Evolutionary conservation across 768 basidiomycete species (phyloP).

Genomic region (Agrocybe pediades): DNA sequence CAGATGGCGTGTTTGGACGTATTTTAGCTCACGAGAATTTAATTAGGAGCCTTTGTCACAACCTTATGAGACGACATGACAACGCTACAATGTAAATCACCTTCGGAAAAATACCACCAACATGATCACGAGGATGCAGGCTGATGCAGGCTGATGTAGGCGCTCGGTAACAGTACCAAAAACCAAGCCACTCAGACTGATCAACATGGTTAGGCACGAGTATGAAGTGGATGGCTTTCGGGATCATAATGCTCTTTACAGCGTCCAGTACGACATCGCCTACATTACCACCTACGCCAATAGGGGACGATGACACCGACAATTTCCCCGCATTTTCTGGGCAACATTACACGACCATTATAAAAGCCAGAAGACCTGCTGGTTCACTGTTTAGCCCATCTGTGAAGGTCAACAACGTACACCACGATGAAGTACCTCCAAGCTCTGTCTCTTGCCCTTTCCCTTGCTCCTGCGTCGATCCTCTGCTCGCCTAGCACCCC

Average conservation of each 20-base stretch:
- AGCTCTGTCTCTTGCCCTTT: conserved; percentile 4
- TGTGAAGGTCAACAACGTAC: background rate
- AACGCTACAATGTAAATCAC: background rate
- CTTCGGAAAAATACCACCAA: background rate
- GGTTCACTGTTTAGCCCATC: background rate
- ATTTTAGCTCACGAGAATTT: too few species aligned
- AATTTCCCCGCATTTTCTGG: conserved; percentile 3
- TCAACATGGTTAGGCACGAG: background rate
- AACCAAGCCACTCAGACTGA: background rate
- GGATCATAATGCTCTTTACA: background rate
- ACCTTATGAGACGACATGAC: background rate
- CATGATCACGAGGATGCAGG: background rate
- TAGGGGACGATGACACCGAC: background rate
- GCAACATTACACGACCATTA: background rate
- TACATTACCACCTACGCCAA: background rate
- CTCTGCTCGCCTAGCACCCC: conserved; percentile 1
- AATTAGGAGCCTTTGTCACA: too few species aligned
- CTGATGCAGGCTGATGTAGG: background rate
- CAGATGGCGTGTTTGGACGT: background rate
- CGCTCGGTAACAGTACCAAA: background rate
- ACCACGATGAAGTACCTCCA: conserved; percentile 1
- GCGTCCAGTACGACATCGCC: background rate
- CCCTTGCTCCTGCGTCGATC: background rate
- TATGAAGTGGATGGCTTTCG: background rate
- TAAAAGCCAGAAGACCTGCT: background rate